Conservation (phyloP, 2,329 filamentous ascomycete genomes). For the Diplodia seriata region DNA sequence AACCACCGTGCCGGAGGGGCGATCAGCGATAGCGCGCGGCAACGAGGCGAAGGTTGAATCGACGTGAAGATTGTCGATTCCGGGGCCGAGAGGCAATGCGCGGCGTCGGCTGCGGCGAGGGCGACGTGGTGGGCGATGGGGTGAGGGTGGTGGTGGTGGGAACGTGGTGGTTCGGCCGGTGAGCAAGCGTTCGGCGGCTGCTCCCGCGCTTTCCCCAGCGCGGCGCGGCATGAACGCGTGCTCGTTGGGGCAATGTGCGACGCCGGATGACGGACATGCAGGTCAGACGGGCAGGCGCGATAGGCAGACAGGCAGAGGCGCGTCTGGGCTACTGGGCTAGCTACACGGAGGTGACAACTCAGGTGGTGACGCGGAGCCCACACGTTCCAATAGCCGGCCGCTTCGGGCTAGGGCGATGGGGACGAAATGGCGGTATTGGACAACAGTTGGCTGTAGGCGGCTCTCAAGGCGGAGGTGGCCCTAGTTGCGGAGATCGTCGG, state of each 20-base stretch:
- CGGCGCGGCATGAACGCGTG: background rate
- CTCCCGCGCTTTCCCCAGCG: slow-evolving; percentile 5
- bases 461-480: slow-evolving; percentile 25
- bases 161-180: background rate
- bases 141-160: background rate
- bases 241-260: background rate
- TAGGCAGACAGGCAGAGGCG: background rate
- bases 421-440: slow-evolving; percentile 21
- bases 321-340: background rate
- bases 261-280: background rate
- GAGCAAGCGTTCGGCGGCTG: slow-evolving; percentile 5
- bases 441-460: slow-evolving; percentile 21
- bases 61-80: slow-evolving; percentile 6
- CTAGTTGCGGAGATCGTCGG: slow-evolving; percentile 28
- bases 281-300: slow-evolving; percentile 1
- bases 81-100: background rate
- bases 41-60: slow-evolving; percentile 19
- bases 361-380: slow-evolving; percentile 24
- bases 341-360: slow-evolving; percentile 15
- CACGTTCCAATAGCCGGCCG: slow-evolving; percentile 17
- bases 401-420: slow-evolving; percentile 5
- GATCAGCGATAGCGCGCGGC: slow-evolving; percentile 29
- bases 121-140: background rate
- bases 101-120: background rate
- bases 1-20: slow-evolving; percentile 23